Base-by-base conservation (phyloP, 2,329 filamentous ascomycete species). In the Simplicillium sp. region DNA sequence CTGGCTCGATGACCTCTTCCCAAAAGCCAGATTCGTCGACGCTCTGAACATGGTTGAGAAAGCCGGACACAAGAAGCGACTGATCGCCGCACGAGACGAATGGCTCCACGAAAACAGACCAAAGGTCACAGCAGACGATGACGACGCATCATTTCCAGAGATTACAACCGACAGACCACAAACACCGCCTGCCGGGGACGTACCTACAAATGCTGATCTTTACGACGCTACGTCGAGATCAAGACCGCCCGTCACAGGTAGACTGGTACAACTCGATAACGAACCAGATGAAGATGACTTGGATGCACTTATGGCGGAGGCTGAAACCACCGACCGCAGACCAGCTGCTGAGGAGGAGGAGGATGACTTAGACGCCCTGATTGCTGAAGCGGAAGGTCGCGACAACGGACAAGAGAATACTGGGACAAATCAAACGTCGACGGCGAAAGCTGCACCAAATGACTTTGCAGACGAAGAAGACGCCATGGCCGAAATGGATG, bases 1-100 rank as follows among this genome's bases (percentile, higher is more conserved):
- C 42, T 98, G 92, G 92, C 82, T 98, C 2, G 90, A 98, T 61
- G 88, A 96, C 55, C 70, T 98, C 11, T 98, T 89, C 55, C 92
- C 92, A 11, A 88, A 94, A 55, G 92, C 90, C 5, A 90, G 88
- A 54, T 98, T 98, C 54, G 75, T 85, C 37, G 92, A 98, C 54
- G 92, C 85, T 3, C 68, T 97, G 7, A 67, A 73, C 32, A 95
- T 97, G 68, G 86, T 97, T 3, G 92, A 98, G 60, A 96, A 94
- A 62, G 71, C 87, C 1, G 92, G 92, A 1, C 92, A 96, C 61
- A 87, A 83, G 52, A 89, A 85, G 56, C 70, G 73, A 12, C 73
- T 97, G 57, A 77, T 85, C 48, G 73, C 77, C 28, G 83, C 82
- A 64, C 74, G 90, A 45, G 77, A 77, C 57, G 80, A 84, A 47